These are phyloP conservation scores for Populus hybrid DNA, from an alignment of 441 rosid genomes.

Conservation along the genomic window DNA sequence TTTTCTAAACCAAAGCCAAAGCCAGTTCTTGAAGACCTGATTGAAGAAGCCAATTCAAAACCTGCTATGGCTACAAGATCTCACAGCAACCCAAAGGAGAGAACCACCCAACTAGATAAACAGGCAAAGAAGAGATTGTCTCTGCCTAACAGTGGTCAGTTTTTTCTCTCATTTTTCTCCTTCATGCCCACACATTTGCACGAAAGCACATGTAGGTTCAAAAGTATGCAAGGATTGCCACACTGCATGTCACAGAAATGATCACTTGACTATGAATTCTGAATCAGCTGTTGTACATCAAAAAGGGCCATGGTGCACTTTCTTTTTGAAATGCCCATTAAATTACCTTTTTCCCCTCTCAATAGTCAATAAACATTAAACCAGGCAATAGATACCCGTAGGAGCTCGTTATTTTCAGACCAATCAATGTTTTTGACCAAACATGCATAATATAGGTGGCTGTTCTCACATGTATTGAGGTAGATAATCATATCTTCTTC, in stretches of 20 bases:
- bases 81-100: slow-evolving; percentile 92
- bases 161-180: slow-evolving; percentile 18
- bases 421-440: background rate
- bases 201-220: background rate
- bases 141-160: slow-evolving; percentile 71
- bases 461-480: background rate
- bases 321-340: background rate
- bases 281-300: background rate
- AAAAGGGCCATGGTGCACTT: background rate
- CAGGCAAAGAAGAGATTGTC: slow-evolving; percentile 68
- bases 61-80: slow-evolving; percentile 60
- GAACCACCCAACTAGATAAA: slow-evolving; percentile 48
- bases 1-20: slow-evolving; percentile 52
- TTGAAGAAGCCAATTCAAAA: slow-evolving; percentile 54
- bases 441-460: background rate
- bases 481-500: background rate
- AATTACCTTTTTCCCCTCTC: background rate
- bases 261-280: background rate
- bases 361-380: background rate
- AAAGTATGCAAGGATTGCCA: background rate
- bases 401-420: background rate
- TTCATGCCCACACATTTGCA: background rate
- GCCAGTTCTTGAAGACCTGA: slow-evolving; percentile 39
- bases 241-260: background rate
- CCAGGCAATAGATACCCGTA: background rate